These are phyloP conservation scores for Kregervanrija delftensis DNA, from an alignment of 805 yeast genomes.

Conservation along the genomic window DNA sequence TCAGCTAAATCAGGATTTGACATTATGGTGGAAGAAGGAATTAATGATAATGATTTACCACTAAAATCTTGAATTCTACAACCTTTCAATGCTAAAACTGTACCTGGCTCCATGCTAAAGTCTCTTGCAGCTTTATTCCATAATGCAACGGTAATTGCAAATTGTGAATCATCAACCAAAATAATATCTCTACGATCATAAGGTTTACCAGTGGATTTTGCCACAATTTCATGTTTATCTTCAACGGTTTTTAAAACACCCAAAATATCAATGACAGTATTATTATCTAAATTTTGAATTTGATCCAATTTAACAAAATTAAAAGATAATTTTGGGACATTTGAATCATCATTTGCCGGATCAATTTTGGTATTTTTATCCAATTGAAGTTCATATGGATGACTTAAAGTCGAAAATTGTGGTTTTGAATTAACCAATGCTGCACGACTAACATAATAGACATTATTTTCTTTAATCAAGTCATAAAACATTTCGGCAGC, in stretches of 20 bases:
- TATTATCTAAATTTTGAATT: conserved; percentile 61
- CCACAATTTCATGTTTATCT: conserved; percentile 70
- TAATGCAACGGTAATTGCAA: conserved; percentile 69
- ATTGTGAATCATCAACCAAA: conserved; percentile 79
- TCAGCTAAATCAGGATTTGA: conserved; percentile 86
- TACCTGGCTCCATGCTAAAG: conserved; percentile 64
- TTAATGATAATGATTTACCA: conserved; percentile 76
- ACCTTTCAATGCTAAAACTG: conserved; percentile 89
- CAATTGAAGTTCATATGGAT: conserved; percentile 81
- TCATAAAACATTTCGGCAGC: conserved; percentile 75
- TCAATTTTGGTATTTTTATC: conserved; percentile 74
- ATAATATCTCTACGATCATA: conserved; percentile 87
- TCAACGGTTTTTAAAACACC: conserved; percentile 78
- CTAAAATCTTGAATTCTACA: conserved; percentile 83
- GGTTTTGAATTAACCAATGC: conserved; percentile 79
- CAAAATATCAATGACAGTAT: conserved; percentile 74
- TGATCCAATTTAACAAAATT: conserved; percentile 65
- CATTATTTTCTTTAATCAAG: conserved; percentile 79
- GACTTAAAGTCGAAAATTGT: conserved; percentile 73
- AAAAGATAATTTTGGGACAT: conserved; percentile 75
- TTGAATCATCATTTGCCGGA: conserved; percentile 49
- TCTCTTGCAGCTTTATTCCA: conserved; percentile 88
- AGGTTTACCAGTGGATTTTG: conserved; percentile 83
- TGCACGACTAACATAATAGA: conserved; percentile 76
- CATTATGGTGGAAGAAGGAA: conserved; percentile 67